A percentile compares a stretch with the other conserved stretches of the same genome.
Evolutionary conservation across 2,329 filamentous ascomycete species (phyloP).

Genomic region (Aspergillus novofumigatus): DNA sequence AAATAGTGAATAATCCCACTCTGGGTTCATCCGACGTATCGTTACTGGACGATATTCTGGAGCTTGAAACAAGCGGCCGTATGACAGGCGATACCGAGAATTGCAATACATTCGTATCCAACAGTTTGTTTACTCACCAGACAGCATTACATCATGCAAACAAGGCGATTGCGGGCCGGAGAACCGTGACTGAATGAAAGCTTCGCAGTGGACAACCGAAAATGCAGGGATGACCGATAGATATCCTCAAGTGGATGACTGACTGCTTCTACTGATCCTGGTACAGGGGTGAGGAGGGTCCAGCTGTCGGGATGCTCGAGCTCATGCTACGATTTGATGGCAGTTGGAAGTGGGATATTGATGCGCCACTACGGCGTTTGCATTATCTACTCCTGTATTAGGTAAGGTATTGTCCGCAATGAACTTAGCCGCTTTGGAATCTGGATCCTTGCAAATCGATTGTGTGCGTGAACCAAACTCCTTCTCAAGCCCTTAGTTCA

Average conservation of each 20-base stretch:
- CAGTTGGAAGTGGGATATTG: not conserved
- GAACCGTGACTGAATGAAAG: not conserved
- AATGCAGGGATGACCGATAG: not conserved
- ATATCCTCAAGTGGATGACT: not conserved
- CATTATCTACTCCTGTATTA: too few species aligned
- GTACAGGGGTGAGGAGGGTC: not conserved
- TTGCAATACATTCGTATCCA: too few species aligned
- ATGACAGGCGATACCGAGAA: not conserved
- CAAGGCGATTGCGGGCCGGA: not conserved
- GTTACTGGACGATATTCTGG: not conserved
- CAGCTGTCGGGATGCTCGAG: not conserved
- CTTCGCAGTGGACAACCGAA: not conserved
- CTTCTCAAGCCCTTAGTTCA: not conserved
- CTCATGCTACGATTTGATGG: not conserved
- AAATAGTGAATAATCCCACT: not conserved
- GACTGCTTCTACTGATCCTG: conserved; percentile 2
- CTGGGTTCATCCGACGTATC: not conserved
- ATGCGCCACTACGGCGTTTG: too few species aligned
- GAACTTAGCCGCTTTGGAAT: not conserved
- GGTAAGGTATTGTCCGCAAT: not conserved
- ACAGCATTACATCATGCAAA: not conserved
- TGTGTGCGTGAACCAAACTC: not conserved
- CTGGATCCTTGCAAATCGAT: not conserved
- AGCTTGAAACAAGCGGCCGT: not conserved
- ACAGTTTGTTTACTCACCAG: not conserved